phyloP scores from a whole-genome alignment of 352 stramenopile species.

The Phytophthora syringae region DNA sequence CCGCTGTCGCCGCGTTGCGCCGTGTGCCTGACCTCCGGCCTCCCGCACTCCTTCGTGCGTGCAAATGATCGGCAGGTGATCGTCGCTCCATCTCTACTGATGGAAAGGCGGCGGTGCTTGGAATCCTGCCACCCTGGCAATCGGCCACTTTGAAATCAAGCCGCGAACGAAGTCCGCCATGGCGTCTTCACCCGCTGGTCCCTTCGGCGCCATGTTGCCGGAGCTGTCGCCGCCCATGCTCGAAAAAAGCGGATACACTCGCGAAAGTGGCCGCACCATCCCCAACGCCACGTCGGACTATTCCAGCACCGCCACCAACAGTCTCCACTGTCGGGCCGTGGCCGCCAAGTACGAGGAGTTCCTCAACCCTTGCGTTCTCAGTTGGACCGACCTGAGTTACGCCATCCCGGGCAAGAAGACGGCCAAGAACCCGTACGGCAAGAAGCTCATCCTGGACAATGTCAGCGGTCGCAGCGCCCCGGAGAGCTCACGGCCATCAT shows the following conservation, averaged over 20 bases:
- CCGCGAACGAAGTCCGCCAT: constrained; percentile 6
- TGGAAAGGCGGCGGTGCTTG: constrained; percentile 21
- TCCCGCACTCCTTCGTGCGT: background rate
- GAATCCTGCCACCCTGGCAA: background rate
- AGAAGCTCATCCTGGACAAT: constrained; percentile 56
- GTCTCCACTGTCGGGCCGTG: constrained; percentile 22
- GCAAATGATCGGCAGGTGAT: constrained; percentile 13
- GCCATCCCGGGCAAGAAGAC: constrained; percentile 16
- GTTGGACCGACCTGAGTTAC: constrained; percentile 33
- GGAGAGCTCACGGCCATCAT: constrained; percentile 74
- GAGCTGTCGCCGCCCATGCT: constrained; percentile 36
- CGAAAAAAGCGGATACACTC: constrained; percentile 35
- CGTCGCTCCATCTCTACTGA: constrained; percentile 24
- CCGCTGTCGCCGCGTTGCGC: constrained; percentile 4
- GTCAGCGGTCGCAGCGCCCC: constrained; percentile 60
- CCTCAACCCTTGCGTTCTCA: constrained; percentile 29
- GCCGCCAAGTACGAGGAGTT: constrained; percentile 32
- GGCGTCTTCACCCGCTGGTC: constrained; percentile 20
- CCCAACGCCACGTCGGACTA: constrained; percentile 30
- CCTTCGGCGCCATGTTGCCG: constrained; percentile 22
- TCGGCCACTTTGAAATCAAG: constrained; percentile 25
- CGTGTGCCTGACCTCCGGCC: constrained; percentile 8
- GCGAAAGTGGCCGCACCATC: constrained; percentile 23
- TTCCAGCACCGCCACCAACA: constrained; percentile 19
- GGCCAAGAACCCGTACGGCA: constrained; percentile 24